phyloP scores from a whole-genome alignment of 2,329 filamentous ascomycete genomes.

The Grosmannia huntii region DNA sequence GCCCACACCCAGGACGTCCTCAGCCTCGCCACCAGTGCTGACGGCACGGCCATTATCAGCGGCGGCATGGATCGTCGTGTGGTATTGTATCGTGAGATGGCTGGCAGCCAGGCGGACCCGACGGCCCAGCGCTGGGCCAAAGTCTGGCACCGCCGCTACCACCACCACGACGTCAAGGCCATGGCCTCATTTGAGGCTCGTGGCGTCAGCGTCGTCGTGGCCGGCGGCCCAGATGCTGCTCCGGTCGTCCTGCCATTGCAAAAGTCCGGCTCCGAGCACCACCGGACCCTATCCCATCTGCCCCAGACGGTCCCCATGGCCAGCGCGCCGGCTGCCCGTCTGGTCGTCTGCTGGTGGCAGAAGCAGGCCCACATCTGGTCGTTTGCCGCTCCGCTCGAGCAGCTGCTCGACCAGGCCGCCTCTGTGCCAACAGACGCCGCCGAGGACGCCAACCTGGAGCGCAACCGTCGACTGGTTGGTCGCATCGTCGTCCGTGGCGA shows the following conservation, averaged over 20 bases:
- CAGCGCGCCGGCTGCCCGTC: conserved; percentile 58
- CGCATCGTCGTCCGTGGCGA: conserved; percentile 60
- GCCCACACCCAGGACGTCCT: conserved; percentile 84
- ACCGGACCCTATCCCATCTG: conserved; percentile 69
- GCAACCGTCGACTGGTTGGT: conserved; percentile 53
- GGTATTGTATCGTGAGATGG: conserved; percentile 61
- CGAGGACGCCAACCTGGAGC: conserved; percentile 26
- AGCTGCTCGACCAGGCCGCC: conserved; percentile 29
- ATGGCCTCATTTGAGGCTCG: conserved; percentile 82
- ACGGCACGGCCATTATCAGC: conserved; percentile 73
- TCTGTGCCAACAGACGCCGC: conserved; percentile 20
- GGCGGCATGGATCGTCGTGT: conserved; percentile 87
- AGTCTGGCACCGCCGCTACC: conserved; percentile 73
- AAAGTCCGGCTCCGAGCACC: conserved; percentile 65
- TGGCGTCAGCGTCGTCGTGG: conserved; percentile 74
- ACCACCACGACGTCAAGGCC: conserved; percentile 89
- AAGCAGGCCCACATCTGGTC: conserved; percentile 76
- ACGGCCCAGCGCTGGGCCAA: conserved; percentile 62
- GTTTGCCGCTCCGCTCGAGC: conserved; percentile 31
- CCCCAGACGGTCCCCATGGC: conserved; percentile 65
- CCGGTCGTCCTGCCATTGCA: conserved; percentile 72
- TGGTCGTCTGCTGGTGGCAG: conserved; percentile 89
- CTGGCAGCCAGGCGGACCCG: conserved; percentile 22
- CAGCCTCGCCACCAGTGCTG: conserved; percentile 68
- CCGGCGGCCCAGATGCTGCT: conserved; percentile 80